Base-by-base conservation (phyloP, 345 rosid genomes). In the Schrenkiella parvula region DNA sequence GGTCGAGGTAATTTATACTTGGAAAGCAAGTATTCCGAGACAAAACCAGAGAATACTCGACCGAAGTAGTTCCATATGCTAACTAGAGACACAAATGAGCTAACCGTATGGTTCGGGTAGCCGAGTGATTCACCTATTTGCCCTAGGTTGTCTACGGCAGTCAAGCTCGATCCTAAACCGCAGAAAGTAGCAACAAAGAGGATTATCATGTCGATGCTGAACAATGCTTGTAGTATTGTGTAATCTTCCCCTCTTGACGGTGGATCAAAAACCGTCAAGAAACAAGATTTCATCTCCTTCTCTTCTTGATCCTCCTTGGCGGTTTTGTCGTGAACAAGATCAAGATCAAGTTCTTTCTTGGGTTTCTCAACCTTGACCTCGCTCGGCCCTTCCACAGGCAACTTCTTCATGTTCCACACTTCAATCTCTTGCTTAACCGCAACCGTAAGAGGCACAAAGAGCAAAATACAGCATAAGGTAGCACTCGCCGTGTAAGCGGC, bases 21-120 rank as follows among this genome's bases (percentile, higher is more conserved):
- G 6, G 70, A 77, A 0, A 89, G 75, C 23, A 92, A 71, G 54
- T 64, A 58, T 60, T 92, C 96, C 0, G 96, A 92, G 61, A 90
- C 88, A 58, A 87, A 92, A 3, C 97, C 98, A 0, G 97, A 69
- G 66, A 92, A 92, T 0, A 92, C 93, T 66, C 97, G 79, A 38
- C 98, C 97, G 6, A 88, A 92, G 74, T 81, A 92, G 59, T 88
- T 90, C 98, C 98, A 88, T 63, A 88, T 92, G 82, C 98, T 88
- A 4, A 88, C 95, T 4, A 92, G 82, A 1, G 98, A 90, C 59
- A 92, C 86, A 46, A 90, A 88, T 0, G 93, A 61, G 46, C 81
- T 83, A 1, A 89, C 83, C 15, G 93, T 84, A 12, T 81, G 80
- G 4, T 68, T 62, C 3, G 88, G 89, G 65, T 90, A 90, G 26